Conservation (phyloP, 805 yeast species). For the Lachancea mirantina region DNA sequence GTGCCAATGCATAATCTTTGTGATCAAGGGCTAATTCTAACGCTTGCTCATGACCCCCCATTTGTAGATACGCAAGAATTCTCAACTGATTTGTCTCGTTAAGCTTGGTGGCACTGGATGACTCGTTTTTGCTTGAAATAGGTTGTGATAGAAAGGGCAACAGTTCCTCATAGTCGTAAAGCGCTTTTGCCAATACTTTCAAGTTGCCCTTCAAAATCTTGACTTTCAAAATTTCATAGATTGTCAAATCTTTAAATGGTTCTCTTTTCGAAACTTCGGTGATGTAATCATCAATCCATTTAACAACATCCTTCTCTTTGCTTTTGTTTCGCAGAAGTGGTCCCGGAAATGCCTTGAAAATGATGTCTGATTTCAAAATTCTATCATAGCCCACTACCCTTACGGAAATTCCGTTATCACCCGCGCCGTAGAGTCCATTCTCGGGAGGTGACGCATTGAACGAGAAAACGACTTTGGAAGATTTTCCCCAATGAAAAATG, state of each 20-base stretch:
- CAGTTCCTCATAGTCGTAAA: slow-evolving; percentile 30
- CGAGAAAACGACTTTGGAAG: slow-evolving; percentile 38
- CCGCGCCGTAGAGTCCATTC: slow-evolving; percentile 7
- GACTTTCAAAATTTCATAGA: slow-evolving; percentile 21
- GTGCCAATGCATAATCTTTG: slow-evolving; percentile 71
- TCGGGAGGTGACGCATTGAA: slow-evolving; percentile 39
- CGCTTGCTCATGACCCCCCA: slow-evolving; percentile 64
- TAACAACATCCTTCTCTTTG: slow-evolving; percentile 59
- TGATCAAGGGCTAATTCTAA: slow-evolving; percentile 52
- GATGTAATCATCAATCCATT: slow-evolving; percentile 49
- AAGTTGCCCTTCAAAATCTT: slow-evolving; percentile 25
- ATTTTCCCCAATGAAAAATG: slow-evolving; percentile 57
- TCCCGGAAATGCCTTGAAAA: slow-evolving; percentile 33
- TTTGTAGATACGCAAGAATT: slow-evolving; percentile 38
- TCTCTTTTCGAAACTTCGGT: slow-evolving; percentile 17
- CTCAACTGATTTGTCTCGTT: slow-evolving; percentile 29
- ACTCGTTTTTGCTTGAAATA: slow-evolving; percentile 8
- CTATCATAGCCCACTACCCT: slow-evolving; percentile 32
- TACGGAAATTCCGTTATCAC: slow-evolving; percentile 20
- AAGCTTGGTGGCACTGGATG: slow-evolving; percentile 35
- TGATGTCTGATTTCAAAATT: slow-evolving; percentile 28
- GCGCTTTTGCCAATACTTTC: slow-evolving; percentile 29
- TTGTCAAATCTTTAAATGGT: slow-evolving; percentile 15
- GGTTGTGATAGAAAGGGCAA: slow-evolving; percentile 22
- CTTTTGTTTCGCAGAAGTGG: slow-evolving; percentile 52